These are phyloP conservation scores for Podila verticillata DNA, from an alignment of 192 early-diverging fungal genomes.

Conservation along the genomic window DNA sequence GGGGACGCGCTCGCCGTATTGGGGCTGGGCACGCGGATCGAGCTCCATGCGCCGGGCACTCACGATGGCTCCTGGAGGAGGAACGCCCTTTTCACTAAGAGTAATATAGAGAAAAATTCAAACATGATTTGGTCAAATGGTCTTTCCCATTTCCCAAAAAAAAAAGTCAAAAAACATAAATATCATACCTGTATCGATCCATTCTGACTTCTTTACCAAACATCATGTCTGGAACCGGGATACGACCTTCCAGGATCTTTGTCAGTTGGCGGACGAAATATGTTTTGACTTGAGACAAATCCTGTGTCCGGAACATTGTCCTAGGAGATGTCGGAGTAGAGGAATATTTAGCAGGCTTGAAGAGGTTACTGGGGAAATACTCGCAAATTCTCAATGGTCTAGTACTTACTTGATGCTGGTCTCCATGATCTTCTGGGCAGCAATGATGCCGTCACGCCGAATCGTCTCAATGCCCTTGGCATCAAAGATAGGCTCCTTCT, in stretches of 20 bases:
- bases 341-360: background rate
- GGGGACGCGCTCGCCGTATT: constrained; percentile 90
- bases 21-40: constrained; percentile 82
- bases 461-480: constrained; percentile 97
- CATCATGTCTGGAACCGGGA: constrained; percentile 82
- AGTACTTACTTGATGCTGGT: constrained; percentile 71
- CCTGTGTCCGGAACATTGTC: constrained; percentile 81
- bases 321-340: constrained; percentile 32
- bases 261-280: constrained; percentile 78
- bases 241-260: constrained; percentile 73
- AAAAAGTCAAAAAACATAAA: background rate
- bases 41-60: constrained; percentile 69
- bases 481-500: constrained; percentile 83
- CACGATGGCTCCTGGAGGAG: constrained; percentile 81
- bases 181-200: constrained; percentile 74
- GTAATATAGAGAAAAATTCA: constrained; percentile 1
- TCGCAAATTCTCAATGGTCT: background rate
- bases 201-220: constrained; percentile 90
- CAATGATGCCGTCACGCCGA: constrained; percentile 85
- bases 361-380: background rate
- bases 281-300: constrained; percentile 81
- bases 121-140: too few species aligned
- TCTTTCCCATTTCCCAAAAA: background rate
- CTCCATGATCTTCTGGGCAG: constrained; percentile 83
- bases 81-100: constrained; percentile 57